Evolutionary conservation across 2,329 filamentous ascomycete genomes (phyloP).

Genomic region (Iodosphaeria phyllophila): DNA sequence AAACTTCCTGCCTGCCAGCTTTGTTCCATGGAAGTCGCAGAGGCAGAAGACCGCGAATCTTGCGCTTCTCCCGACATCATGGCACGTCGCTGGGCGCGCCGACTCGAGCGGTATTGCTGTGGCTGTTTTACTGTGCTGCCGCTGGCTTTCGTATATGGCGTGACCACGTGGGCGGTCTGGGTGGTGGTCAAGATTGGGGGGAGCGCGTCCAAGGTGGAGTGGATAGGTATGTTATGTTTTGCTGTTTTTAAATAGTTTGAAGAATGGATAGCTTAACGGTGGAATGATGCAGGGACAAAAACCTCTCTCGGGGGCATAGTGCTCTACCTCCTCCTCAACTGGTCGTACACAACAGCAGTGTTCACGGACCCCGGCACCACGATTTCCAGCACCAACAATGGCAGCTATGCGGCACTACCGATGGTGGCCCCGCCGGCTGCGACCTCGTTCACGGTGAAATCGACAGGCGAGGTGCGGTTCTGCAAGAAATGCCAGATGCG

Average conservation of each 20-base stretch:
- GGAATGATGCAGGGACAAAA: conserved; percentile 22
- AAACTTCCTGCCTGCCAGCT: too few relatives aligned
- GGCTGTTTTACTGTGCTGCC: conserved; percentile 63
- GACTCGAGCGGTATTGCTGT: conserved; percentile 71
- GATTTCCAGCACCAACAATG: conserved; percentile 35
- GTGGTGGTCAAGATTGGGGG: conserved; percentile 61
- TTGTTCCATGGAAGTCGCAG: too few relatives aligned
- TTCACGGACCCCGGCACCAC: conserved; percentile 76
- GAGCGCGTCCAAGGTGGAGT: conserved; percentile 26
- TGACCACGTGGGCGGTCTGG: conserved; percentile 91
- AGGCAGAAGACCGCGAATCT: too few relatives aligned
- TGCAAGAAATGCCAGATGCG: conserved; percentile 95
- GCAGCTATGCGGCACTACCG: conserved; percentile 66
- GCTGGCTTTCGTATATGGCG: conserved; percentile 69
- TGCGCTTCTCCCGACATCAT: conserved; percentile 24
- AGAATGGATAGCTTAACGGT: too few relatives aligned
- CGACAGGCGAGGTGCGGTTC: conserved; percentile 69
- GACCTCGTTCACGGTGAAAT: conserved; percentile 79
- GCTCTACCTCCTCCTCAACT: conserved; percentile 66
- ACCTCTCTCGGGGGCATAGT: conserved; percentile 45
- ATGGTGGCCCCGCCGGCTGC: conserved; percentile 42
- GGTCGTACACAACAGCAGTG: conserved; percentile 81
- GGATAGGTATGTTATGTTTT: conserved; percentile 31
- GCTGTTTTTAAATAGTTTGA: too few relatives aligned
- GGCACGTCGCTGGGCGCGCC: conserved; percentile 45